Conservation (phyloP, 805 yeast species). For the Metahyphopichia silvanorum region DNA sequence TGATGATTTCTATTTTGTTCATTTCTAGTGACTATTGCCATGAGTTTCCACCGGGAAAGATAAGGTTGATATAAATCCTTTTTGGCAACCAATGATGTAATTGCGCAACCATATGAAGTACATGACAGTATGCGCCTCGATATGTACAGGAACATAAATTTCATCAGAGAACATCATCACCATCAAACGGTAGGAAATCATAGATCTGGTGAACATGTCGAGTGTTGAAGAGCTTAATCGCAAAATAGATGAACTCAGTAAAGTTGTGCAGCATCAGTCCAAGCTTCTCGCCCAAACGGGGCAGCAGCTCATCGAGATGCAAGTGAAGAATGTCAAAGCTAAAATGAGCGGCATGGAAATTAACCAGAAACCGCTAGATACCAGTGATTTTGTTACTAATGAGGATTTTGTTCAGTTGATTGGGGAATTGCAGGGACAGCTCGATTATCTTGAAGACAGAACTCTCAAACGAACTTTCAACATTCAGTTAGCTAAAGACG, state of each 20-base stretch:
- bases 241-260: slow-evolving; percentile 52
- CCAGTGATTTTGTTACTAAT: slow-evolving; percentile 65
- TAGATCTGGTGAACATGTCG: too few relatives aligned
- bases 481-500: slow-evolving; percentile 45
- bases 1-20: slow-evolving; percentile 22
- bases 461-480: slow-evolving; percentile 69
- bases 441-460: slow-evolving; percentile 75
- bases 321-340: slow-evolving; percentile 50
- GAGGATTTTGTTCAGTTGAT: slow-evolving; percentile 86
- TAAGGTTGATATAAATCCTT: too few relatives aligned
- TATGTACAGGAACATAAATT: too few relatives aligned
- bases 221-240: too few relatives aligned
- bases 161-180: too few relatives aligned
- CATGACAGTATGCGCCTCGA: too few relatives aligned
- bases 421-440: slow-evolving; percentile 85
- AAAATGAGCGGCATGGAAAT: too few relatives aligned
- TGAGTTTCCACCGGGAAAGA: too few relatives aligned
- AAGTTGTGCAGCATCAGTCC: slow-evolving; percentile 61
- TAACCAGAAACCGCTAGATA: slow-evolving; percentile 36
- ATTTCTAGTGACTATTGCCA: too few relatives aligned
- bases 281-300: slow-evolving; percentile 73
- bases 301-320: slow-evolving; percentile 67
- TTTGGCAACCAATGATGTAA: too few relatives aligned
- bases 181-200: too few relatives aligned
- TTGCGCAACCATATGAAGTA: too few relatives aligned